Percentiles rank a stretch among this genome's conserved stretches.
phyloP scores from a whole-genome alignment of 495 filamentous ascomycete species.

The Neurospora discreta region DNA sequence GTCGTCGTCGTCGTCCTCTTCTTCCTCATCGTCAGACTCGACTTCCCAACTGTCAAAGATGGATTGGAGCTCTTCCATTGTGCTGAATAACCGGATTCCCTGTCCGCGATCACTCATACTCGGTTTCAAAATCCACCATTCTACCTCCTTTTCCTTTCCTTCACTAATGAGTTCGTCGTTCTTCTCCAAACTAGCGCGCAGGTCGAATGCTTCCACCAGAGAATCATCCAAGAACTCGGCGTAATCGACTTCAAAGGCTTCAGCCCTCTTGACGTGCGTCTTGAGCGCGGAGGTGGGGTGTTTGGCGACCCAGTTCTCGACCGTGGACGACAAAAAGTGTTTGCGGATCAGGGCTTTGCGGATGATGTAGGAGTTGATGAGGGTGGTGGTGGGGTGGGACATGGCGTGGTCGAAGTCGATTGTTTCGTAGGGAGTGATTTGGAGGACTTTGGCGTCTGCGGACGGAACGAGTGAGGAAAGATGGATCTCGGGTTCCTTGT shows the following conservation, averaged over 20 bases:
- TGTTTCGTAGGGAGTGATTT: constrained; percentile 77
- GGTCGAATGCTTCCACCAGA: constrained; percentile 75
- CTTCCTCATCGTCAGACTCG: constrained; percentile 48
- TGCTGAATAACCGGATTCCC: constrained; percentile 80
- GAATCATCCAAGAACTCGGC: constrained; percentile 95
- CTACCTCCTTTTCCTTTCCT: constrained; percentile 17
- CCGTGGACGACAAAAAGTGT: constrained; percentile 75
- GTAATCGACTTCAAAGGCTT: constrained; percentile 88
- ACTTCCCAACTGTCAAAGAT: constrained; percentile 86
- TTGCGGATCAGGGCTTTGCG: constrained; percentile 97
- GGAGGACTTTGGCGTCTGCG: constrained; percentile 47
- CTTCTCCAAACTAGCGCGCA: constrained; percentile 59
- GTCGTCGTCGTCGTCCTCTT: constrained; percentile 28
- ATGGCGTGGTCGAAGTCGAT: constrained; percentile 70
- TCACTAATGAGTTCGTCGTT: constrained; percentile 36
- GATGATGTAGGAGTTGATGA: constrained; percentile 79
- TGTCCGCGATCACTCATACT: constrained; percentile 95
- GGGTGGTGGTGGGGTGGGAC: constrained; percentile 43
- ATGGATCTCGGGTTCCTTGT: constrained; percentile 14
- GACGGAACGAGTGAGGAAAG: constrained; percentile 20
- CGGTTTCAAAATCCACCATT: constrained; percentile 98
- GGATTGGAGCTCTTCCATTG: constrained; percentile 60
- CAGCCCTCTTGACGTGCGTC: constrained; percentile 57
- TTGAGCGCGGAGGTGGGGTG: constrained; percentile 58
- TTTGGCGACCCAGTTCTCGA: constrained; percentile 72